A percentile compares a stretch with the other conserved stretches of the same genome.
phyloP scores from a whole-genome alignment of 2,329 filamentous ascomycete species.

The Pseudogymnoascus sp. region DNA sequence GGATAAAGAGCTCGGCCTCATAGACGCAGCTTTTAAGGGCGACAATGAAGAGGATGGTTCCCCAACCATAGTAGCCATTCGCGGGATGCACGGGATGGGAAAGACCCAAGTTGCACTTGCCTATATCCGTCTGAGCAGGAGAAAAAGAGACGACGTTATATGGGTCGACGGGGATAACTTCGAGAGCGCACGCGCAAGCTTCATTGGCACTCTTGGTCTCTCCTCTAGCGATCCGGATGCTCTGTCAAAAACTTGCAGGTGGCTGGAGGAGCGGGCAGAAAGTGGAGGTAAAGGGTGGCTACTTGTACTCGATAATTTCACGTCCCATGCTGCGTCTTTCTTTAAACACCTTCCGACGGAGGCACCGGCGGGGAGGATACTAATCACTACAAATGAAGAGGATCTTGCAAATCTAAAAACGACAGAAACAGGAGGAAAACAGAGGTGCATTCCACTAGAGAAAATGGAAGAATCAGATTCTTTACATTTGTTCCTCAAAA shows the following conservation, averaged over 20 bases:
- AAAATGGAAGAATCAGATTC: not conserved
- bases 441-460: not conserved
- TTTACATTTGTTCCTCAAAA: not conserved
- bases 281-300: not conserved
- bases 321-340: not conserved
- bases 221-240: not conserved
- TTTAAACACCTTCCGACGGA: not conserved
- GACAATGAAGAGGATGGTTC: slow-evolving; percentile 9
- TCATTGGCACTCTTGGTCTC: not conserved
- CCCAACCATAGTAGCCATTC: slow-evolving; percentile 13
- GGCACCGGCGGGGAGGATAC: not conserved
- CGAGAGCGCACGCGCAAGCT: not conserved
- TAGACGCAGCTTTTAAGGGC: not conserved
- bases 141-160: slow-evolving; percentile 22
- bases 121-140: slow-evolving; percentile 21
- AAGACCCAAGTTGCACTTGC: slow-evolving; percentile 28
- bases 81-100: slow-evolving; percentile 22
- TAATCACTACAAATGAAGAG: not conserved
- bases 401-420: not conserved
- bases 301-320: not conserved
- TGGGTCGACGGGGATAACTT: slow-evolving; percentile 17
- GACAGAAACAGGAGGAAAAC: not conserved
- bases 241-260: not conserved
- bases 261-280: not conserved
- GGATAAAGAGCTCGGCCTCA: not conserved